Base-by-base conservation (phyloP, 805 yeast species). In the Grigorovia yakushimaensis region DNA sequence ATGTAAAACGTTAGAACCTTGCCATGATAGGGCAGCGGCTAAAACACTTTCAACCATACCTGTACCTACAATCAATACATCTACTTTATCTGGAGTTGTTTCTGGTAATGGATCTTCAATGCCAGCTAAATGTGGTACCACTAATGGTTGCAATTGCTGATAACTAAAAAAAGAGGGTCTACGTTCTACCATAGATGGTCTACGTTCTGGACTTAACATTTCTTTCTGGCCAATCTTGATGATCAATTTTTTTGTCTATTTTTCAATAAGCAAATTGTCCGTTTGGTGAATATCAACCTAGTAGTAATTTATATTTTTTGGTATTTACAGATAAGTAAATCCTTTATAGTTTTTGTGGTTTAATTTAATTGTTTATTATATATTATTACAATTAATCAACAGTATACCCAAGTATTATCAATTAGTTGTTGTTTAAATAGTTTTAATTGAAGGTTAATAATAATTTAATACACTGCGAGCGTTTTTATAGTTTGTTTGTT, bases 1-100 rank as follows among this genome's bases (percentile, higher is more conserved):
- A 61, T 93, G 98, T 41, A 93, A 70, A 8, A 93, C 97, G 53
- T 76, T 80, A n/a, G 93, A 80, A n/a, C 98, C 98, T 57, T 88
- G 96, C 98, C 98, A 93, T 11, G 97, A 84, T 42, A 93, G 72
- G 0, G 97, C 91, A 11, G 97, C 95, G 0, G 98, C 96, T 43
- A 88, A 67, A 11, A 93, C 81, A 54, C 88, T 79, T 64, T 93
- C 96, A 2, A 81, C 82, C 39, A 93, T 72, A 3, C 98, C 98
- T 0, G 98, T 91, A 36, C 98, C 98, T 53, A 84, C 79, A 47
- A 93, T 84, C 27, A 93, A 73, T 13, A 93, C 95, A 61, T 93
- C 98, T 55, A 88, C 86, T 51, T 81, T 69, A 24, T 82, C 86
- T 6, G 93, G 80, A 35, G 78, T 74, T 3, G 66, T 57, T 19